Conservation (phyloP, 1,139 yeast genomes). For the Sugiyamaella japonica region DNA sequence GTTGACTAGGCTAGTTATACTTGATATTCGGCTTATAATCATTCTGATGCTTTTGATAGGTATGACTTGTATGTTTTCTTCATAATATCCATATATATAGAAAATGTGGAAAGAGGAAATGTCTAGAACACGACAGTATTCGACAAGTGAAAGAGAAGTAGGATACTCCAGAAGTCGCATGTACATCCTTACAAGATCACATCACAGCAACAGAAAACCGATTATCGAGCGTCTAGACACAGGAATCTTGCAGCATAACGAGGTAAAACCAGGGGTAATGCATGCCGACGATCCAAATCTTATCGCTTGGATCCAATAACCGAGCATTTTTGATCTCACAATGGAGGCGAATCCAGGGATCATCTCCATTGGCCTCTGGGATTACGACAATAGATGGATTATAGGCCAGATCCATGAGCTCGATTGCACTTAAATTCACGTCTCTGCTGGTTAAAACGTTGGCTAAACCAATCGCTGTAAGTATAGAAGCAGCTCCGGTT, state of each 20-base stretch:
- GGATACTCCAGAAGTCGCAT: no score
- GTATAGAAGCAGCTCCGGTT: conserved; percentile 27
- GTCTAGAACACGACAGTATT: no score
- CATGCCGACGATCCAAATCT: background rate
- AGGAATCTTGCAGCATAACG: background rate
- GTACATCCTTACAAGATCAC: no score
- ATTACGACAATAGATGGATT: background rate
- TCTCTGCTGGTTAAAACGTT: conserved; percentile 73
- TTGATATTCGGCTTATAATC: no score
- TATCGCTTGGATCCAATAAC: background rate
- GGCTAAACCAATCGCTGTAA: conserved; percentile 75
- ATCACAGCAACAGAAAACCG: no score
- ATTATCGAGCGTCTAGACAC: background rate
- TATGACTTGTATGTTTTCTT: no score
- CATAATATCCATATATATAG: no score
- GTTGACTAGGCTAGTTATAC: no score
- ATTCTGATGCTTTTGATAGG: no score
- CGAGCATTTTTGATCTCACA: background rate
- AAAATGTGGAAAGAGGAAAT: no score
- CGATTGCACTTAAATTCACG: conserved; percentile 70
- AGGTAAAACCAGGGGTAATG: conserved; percentile 2
- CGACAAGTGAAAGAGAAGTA: no score
- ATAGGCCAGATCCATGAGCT: conserved; percentile 37
- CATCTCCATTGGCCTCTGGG: background rate
- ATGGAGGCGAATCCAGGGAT: background rate